These are phyloP conservation scores for Carex littledalei DNA, from an alignment of 176 grass and related monocot species.

Conservation along the genomic window DNA sequence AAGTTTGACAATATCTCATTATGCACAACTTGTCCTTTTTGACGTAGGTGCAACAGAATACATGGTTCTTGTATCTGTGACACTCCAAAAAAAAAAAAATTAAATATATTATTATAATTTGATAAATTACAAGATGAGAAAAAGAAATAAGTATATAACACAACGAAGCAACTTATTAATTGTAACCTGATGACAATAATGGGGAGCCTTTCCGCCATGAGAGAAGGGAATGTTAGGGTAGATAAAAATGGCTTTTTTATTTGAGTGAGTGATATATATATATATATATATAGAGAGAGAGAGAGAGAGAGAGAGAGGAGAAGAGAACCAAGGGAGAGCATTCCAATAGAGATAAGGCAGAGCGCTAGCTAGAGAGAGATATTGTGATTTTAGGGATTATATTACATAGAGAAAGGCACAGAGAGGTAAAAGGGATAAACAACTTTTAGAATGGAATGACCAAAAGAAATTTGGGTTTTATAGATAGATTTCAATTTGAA, in stretches of 20 bases:
- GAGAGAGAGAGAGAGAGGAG: not conserved
- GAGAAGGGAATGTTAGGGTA: not conserved
- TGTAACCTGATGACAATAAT: not conserved
- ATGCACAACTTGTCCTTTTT: not conserved
- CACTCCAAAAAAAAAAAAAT: not conserved
- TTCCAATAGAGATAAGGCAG: no score
- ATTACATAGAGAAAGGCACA: not conserved
- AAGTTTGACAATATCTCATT: not conserved
- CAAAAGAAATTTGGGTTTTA: not conserved
- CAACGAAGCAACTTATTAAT: not conserved
- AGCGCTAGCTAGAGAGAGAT: not conserved
- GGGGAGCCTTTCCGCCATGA: not conserved
- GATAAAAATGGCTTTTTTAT: not conserved
- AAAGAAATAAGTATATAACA: not conserved
- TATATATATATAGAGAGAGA: no score
- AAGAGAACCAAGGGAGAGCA: no score
- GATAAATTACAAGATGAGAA: not conserved
- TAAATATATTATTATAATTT: not conserved
- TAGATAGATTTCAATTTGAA: not conserved
- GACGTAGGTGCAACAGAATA: not conserved
- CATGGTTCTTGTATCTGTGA: not conserved
- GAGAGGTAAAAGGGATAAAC: not conserved
- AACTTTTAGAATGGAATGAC: not conserved
- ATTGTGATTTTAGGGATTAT: not conserved
- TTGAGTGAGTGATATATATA: not conserved